These are phyloP conservation scores for Mycena leptocephala DNA, from an alignment of 768 basidiomycete species.

Conservation along the genomic window DNA sequence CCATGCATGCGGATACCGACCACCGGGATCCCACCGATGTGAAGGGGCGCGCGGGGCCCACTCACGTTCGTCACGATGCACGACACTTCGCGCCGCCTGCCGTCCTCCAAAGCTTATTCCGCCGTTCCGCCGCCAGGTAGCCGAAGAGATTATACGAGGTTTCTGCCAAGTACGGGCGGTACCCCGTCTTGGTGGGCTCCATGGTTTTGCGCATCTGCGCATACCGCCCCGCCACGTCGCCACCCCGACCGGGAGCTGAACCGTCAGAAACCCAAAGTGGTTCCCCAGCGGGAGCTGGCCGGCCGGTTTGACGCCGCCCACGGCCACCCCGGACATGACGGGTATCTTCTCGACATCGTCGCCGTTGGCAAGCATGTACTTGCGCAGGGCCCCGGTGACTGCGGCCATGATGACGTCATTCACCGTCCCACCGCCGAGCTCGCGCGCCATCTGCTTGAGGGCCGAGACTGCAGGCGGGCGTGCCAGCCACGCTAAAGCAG, in stretches of 20 bases:
- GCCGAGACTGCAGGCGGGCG: background rate
- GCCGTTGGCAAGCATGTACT: background rate
- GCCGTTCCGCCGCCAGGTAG: background rate
- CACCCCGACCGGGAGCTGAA: background rate
- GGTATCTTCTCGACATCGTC: background rate
- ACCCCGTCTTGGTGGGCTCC: conserved; percentile 1
- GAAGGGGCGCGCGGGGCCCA: background rate
- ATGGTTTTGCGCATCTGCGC: background rate
- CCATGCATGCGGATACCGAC: conserved; percentile 6
- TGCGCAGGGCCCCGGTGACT: conserved; percentile 7
- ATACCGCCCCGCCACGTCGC: background rate
- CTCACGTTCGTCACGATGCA: conserved; percentile 13
- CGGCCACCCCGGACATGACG: background rate
- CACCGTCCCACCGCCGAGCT: conserved; percentile 16
- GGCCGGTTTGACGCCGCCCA: background rate
- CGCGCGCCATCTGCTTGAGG: background rate
- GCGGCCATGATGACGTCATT: conserved; percentile 20
- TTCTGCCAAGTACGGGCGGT: background rate
- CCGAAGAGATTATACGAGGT: background rate
- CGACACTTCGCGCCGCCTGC: background rate
- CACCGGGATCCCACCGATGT: conserved; percentile 4
- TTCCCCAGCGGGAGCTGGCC: background rate
- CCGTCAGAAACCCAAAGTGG: background rate
- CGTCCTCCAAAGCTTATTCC: background rate
- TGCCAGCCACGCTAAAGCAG: background rate